Evolutionary conservation across 495 filamentous ascomycete species (phyloP).

Genomic region (Trichoderma asperelloides): DNA sequence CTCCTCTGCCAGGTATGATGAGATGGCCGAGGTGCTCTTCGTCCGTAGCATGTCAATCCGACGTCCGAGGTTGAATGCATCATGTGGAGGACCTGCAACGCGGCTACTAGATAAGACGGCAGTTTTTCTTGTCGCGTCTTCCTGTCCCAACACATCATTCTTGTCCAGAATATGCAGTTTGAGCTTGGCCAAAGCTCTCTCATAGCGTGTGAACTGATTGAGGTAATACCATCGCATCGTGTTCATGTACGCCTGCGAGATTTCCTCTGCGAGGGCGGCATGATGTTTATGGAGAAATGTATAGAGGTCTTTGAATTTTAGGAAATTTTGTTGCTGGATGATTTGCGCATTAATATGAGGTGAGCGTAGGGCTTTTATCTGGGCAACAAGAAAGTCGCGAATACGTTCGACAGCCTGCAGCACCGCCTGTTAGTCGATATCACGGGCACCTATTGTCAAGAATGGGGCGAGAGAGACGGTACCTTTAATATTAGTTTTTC

Average conservation of each 20-base stretch:
- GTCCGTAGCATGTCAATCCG: slow-evolving; percentile 70
- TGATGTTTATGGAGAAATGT: slow-evolving; percentile 75
- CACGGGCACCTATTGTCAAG: neutral
- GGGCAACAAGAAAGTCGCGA: slow-evolving; percentile 83
- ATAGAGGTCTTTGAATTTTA: slow-evolving; percentile 80
- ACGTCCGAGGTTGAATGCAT: slow-evolving; percentile 80
- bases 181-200: slow-evolving; percentile 71
- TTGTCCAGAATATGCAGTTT: slow-evolving; percentile 76
- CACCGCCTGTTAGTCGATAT: neutral
- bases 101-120: slow-evolving; percentile 36
- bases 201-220: slow-evolving; percentile 84
- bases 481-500: slow-evolving; percentile 77
- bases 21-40: slow-evolving; percentile 59
- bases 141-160: slow-evolving; percentile 73
- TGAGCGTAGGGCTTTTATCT: slow-evolving; percentile 85
- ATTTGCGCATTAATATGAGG: slow-evolving; percentile 95
- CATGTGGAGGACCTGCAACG: slow-evolving; percentile 57
- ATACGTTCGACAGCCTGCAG: slow-evolving; percentile 83
- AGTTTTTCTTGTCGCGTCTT: slow-evolving; percentile 56
- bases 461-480: slow-evolving; percentile 3
- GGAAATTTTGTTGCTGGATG: slow-evolving; percentile 82
- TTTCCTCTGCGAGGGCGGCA: slow-evolving; percentile 69
- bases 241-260: slow-evolving; percentile 89
- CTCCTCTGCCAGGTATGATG: slow-evolving; percentile 80
- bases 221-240: slow-evolving; percentile 99